Evolutionary conservation across 2,329 filamentous ascomycete genomes (phyloP).

Genomic region (Leptographium galeiforme): DNA sequence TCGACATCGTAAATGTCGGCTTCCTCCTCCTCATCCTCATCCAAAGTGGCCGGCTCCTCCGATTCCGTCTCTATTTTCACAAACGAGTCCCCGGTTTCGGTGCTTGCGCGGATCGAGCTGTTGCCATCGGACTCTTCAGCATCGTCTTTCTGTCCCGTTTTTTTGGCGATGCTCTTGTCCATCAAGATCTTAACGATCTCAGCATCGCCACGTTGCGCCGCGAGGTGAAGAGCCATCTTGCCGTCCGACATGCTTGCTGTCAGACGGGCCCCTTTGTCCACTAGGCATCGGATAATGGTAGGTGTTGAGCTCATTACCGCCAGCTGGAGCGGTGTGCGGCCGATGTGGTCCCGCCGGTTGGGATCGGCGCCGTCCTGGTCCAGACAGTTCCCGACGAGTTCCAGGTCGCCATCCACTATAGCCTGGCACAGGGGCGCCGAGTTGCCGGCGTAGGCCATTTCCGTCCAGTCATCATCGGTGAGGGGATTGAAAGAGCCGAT

Average conservation of each 20-base stretch:
- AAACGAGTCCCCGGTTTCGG: constrained; percentile 13
- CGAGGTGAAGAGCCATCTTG: constrained; percentile 69
- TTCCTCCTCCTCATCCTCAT: constrained; percentile 49
- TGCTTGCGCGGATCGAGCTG: not conserved
- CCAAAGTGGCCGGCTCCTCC: constrained; percentile 27
- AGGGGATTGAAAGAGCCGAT: constrained; percentile 65
- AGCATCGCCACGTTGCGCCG: constrained; percentile 52
- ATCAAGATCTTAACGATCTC: constrained; percentile 63
- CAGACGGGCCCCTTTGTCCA: constrained; percentile 59
- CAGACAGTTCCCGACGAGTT: constrained; percentile 58
- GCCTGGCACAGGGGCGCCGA: constrained; percentile 66
- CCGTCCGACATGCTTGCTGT: constrained; percentile 67
- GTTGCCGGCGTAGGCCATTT: constrained; percentile 80
- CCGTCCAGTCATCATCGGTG: constrained; percentile 74
- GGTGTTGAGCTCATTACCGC: constrained; percentile 56
- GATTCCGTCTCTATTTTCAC: constrained; percentile 21
- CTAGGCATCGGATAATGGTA: constrained; percentile 56
- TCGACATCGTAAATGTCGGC: constrained; percentile 74
- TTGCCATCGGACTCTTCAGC: constrained; percentile 22
- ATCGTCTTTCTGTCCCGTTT: constrained; percentile 51
- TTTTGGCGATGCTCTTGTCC: constrained; percentile 60
- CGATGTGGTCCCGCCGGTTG: constrained; percentile 64
- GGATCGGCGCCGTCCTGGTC: constrained; percentile 54
- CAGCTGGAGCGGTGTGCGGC: constrained; percentile 65
- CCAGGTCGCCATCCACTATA: constrained; percentile 61